phyloP scores from a whole-genome alignment of 352 stramenopile genomes.

The Globisporangium mamillatum region DNA sequence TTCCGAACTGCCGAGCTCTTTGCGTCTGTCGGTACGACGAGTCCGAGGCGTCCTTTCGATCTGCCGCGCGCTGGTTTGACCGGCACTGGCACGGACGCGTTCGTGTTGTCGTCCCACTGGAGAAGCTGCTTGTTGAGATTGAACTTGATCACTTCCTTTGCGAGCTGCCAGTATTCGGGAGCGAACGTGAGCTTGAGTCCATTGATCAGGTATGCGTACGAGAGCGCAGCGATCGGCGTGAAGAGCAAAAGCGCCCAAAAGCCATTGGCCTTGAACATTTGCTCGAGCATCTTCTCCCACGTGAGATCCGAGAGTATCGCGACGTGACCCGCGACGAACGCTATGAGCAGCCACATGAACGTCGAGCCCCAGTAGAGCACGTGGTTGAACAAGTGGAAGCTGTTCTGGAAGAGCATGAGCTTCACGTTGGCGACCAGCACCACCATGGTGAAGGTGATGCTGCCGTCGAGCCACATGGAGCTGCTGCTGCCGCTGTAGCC shows the following conservation, averaged over 20 bases:
- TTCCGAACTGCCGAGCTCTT: conserved; percentile 13
- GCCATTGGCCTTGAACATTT: conserved; percentile 42
- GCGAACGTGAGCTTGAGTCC: conserved; percentile 56
- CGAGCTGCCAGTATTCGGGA: conserved; percentile 77
- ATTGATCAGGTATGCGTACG: conserved; percentile 49
- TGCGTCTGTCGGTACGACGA: conserved; percentile 40
- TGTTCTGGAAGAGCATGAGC: conserved; percentile 79
- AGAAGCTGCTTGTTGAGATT: conserved; percentile 50
- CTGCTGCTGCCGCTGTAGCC: conserved; percentile 35
- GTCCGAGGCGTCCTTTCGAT: conserved; percentile 20
- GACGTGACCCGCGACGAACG: conserved; percentile 50
- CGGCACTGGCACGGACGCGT: conserved; percentile 46
- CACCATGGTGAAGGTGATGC: conserved; percentile 79
- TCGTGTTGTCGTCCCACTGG: conserved; percentile 64
- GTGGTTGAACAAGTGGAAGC: conserved; percentile 68
- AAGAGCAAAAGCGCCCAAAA: conserved; percentile 69
- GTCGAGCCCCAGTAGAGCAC: conserved; percentile 62
- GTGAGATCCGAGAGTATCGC: conserved; percentile 59
- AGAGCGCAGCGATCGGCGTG: conserved; percentile 49
- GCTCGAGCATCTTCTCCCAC: conserved; percentile 71
- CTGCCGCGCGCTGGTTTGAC: conserved; percentile 19
- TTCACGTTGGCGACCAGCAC: conserved; percentile 76
- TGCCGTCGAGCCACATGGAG: conserved; percentile 77
- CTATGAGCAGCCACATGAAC: conserved; percentile 58
- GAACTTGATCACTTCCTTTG: conserved; percentile 75